These are phyloP conservation scores for Xylariaceae sp. DNA, from an alignment of 2,329 filamentous ascomycete genomes.

Conservation along the genomic window DNA sequence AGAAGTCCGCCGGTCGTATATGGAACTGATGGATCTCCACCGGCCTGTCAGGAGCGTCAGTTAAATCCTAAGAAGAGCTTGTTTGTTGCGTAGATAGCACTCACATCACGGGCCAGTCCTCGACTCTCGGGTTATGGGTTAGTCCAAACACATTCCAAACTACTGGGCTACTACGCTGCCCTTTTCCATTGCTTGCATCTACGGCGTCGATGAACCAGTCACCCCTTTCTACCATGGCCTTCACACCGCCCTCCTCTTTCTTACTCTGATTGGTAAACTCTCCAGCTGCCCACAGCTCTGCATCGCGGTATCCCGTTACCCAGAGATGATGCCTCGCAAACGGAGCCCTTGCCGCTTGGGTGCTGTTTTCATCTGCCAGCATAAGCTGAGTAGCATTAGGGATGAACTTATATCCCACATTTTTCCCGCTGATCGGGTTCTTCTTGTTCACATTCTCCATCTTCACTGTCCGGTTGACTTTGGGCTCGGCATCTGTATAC, in stretches of 20 bases:
- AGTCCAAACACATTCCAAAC: slow-evolving; percentile 58
- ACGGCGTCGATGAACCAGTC: slow-evolving; percentile 51
- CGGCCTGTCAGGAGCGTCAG: slow-evolving; percentile 44
- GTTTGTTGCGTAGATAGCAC: slow-evolving; percentile 32
- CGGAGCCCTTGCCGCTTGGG: slow-evolving; percentile 49
- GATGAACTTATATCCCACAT: slow-evolving; percentile 56
- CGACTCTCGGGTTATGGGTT: slow-evolving; percentile 55
- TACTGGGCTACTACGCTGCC: slow-evolving; percentile 55
- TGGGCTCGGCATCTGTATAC: slow-evolving; percentile 59
- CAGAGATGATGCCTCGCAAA: slow-evolving; percentile 55
- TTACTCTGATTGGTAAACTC: slow-evolving; percentile 58
- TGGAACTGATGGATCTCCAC: slow-evolving; percentile 55
- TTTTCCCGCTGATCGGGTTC: slow-evolving; percentile 56
- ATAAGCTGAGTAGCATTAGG: slow-evolving; percentile 54
- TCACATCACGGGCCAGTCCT: slow-evolving; percentile 60
- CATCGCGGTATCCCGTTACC: slow-evolving; percentile 56
- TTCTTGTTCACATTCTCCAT: slow-evolving; percentile 53
- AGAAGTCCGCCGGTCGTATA: slow-evolving; percentile 53
- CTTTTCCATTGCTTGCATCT: slow-evolving; percentile 32
- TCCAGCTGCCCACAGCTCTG: slow-evolving; percentile 57
- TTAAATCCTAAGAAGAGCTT: neutral
- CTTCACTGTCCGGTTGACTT: slow-evolving; percentile 56
- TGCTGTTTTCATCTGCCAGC: slow-evolving; percentile 52
- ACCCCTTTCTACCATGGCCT: slow-evolving; percentile 52
- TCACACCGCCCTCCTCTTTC: slow-evolving; percentile 50